Evolutionary conservation across 2,329 filamentous ascomycete genomes (phyloP), one percentile per base, ranked within the genome.

Genomic region (Incumbomyces delicatus): DNA sequence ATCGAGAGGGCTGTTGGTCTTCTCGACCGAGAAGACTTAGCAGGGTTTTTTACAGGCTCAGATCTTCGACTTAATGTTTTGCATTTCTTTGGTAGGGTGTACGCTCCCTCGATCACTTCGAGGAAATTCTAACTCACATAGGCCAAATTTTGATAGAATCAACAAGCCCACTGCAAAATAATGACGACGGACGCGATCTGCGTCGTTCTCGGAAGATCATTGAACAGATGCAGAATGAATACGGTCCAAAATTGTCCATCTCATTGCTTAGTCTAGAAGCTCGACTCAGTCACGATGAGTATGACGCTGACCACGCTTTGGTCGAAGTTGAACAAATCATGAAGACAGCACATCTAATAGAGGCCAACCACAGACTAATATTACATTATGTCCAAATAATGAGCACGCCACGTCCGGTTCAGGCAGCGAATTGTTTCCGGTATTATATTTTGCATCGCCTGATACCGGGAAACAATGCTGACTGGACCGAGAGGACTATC

Each of bases 401-500:
- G 63, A 37, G 27, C 43, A 34, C 18, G 27, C n/a, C 34, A 12
- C 43, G 27, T n/a, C 40, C 71, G 69, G 50, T 51, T 57, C 20
- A 47, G 58, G 68, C 72, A 1, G 58, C 66, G 18, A 62, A 66
- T 6, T 66, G 78, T 1, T 65, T 94, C 2, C 78, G 84, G 42
- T 71, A 80, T 7, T 71, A 94, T 29, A 69, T 94, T 6, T 61
- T 67, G 11, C 62, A 71, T n/a, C 70, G 77, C 20, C 60, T 88
- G 18, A 54, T 78, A 50, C 55, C 66, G 48, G 64, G 70, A 44
- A 69, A 68, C 2, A 72, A 73, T 3, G 52, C 63, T 1, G 67
- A 70, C 2, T 87, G 81, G 80, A 68, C 87, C 29, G 85, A 89
- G 50, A 83, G 78, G 55, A 72, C 76, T 0, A 62, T 88, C 10